Percentiles rank a stretch among this genome's conserved stretches.
Evolutionary conservation across 2,329 filamentous ascomycete species (phyloP).

Genomic region (Fusarium sp.): DNA sequence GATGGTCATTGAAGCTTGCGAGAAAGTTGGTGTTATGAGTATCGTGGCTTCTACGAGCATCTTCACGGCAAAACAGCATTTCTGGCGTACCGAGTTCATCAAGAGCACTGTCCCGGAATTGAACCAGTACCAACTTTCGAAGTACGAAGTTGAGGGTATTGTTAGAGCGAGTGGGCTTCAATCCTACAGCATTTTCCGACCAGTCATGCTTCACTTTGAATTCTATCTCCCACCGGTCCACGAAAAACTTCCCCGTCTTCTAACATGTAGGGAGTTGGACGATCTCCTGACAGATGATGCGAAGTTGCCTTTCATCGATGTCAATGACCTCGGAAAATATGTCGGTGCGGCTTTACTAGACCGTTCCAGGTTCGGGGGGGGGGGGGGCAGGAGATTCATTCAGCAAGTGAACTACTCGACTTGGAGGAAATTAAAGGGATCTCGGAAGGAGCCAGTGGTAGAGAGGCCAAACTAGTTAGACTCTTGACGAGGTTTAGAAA

Average conservation of each 20-base stretch:
- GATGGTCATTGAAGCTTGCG: neutral
- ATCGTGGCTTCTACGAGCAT: too few relatives aligned
- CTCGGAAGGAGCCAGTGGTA: fast-evolving
- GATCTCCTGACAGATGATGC: neutral
- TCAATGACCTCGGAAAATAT: neutral
- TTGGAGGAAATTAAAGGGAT: fast-evolving
- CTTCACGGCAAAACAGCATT: too few relatives aligned
- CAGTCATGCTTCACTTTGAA: neutral
- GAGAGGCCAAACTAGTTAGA: neutral
- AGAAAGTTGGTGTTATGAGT: too few relatives aligned
- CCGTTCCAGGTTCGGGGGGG: neutral
- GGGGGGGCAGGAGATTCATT: fast-evolving
- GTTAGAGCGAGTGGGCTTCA: too few relatives aligned
- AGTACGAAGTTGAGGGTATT: too few relatives aligned
- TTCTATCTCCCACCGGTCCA: neutral
- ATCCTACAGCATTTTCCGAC: neutral
- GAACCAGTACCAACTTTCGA: too few relatives aligned
- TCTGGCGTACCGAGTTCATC: too few relatives aligned
- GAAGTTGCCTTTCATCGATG: too few relatives aligned
- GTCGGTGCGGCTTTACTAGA: neutral
- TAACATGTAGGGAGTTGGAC: neutral
- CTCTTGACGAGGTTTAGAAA: too few relatives aligned
- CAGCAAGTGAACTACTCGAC: neutral
- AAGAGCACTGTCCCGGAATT: too few relatives aligned
- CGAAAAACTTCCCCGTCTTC: fast-evolving